Percentiles rank a stretch among this genome's conserved stretches.
phyloP scores from a whole-genome alignment of 2,329 filamentous ascomycete genomes.

The Talaromyces sp. region DNA sequence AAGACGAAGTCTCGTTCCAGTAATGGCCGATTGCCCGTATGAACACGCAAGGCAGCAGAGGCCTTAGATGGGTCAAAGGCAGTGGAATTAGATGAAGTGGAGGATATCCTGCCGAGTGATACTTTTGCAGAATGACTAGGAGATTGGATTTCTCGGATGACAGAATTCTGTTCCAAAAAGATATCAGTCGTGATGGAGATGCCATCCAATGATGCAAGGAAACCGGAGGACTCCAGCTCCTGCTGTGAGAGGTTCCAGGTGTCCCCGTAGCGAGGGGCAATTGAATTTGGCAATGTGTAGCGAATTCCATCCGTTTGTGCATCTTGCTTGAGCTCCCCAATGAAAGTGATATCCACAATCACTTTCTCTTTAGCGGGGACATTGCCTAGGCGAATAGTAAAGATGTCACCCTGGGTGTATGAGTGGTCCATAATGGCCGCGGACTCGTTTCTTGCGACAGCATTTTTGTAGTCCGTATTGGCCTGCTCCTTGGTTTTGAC shows the following conservation, averaged over 20 bases:
- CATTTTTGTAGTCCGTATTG: slow-evolving; percentile 60
- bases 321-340: slow-evolving; percentile 73
- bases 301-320: slow-evolving; percentile 67
- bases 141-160: slow-evolving; percentile 65
- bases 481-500: slow-evolving; percentile 69
- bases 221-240: neutral
- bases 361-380: slow-evolving; percentile 62
- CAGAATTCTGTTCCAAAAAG: slow-evolving; percentile 58
- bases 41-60: slow-evolving; percentile 62
- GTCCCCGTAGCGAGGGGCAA: slow-evolving; percentile 68
- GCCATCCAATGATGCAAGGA: slow-evolving; percentile 27
- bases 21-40: slow-evolving; percentile 19
- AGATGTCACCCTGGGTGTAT: slow-evolving; percentile 64
- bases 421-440: slow-evolving; percentile 69
- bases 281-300: slow-evolving; percentile 68
- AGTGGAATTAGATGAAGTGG: slow-evolving; percentile 30
- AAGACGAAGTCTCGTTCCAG: slow-evolving; percentile 70
- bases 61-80: slow-evolving; percentile 61
- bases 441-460: slow-evolving; percentile 60
- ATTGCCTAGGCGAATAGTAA: slow-evolving; percentile 69
- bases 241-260: neutral
- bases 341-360: slow-evolving; percentile 64
- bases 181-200: slow-evolving; percentile 63
- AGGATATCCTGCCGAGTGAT: slow-evolving; percentile 62
- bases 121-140: slow-evolving; percentile 70